Base-by-base conservation (phyloP, 352 stramenopile species). In the Pythium grandisporangium region DNA sequence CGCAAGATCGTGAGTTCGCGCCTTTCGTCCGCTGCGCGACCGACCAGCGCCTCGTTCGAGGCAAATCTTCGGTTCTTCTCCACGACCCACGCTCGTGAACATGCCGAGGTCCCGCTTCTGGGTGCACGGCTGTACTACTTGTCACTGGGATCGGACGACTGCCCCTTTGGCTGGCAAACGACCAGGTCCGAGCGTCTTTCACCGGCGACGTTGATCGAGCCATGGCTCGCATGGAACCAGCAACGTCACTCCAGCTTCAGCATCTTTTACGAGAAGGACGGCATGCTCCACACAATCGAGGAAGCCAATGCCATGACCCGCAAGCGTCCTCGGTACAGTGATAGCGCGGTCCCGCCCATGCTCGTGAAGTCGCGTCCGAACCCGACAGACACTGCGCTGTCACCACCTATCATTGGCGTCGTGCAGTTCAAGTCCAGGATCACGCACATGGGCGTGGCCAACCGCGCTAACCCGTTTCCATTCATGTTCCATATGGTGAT, bases 401-500 rank as follows among this genome's bases (percentile, higher is more conserved):
- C n/a, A n/a, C 61, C 63, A 13, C 64, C 64, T 3, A 73, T 88
- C 49, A 30, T 69, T 14, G 74, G 74, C 1, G 52, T 63, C 3
- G 62, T 88, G 24, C 61, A 61, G 0, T 65, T 78, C 33, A 85
- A 84, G 45, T 88, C 74, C 1, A 54, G 49, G 27, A 42, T 80
- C 17, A 65, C 54, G 11, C 70, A 85, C 22, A 24, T 80, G 8
- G 71, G 66, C 1, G 55, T 70, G 13, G 56, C 70, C 2, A 42
- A 45, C 13, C 40, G 70, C 0, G 12, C 50, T 2, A 80, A 83
- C 41, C 53, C 58, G 4, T 77, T 88, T 33, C 71, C 74, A 20
- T 88, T 84, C 44, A 62, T 63, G 23, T 88, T 88, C 35, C 70
- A 82, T 20, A 62, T 71, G 8, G 53, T 84, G 19, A 25, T 85